Percentiles rank a stretch among this genome's conserved stretches.
Conservation (phyloP, 192 early-diverging fungal species). For the Chytriomyces confervae region DNA sequence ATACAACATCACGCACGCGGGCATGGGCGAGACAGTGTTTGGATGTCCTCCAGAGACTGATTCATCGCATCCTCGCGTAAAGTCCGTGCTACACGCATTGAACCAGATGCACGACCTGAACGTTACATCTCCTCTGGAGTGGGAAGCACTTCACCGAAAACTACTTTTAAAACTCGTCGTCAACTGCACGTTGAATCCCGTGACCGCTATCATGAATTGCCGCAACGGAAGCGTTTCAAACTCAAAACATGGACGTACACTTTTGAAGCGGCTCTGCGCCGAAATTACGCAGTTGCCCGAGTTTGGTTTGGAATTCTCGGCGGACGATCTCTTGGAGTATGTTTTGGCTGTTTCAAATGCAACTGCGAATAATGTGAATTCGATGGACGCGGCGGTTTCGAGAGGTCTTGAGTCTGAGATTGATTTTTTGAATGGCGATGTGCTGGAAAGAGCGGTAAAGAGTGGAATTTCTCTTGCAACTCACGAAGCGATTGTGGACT, state of each 20-base stretch:
- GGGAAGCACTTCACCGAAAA: background rate
- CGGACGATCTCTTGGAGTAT: background rate
- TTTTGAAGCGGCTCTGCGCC: background rate
- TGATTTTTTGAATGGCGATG: constrained; percentile 30
- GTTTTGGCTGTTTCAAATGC: constrained; percentile 23
- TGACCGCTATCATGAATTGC: constrained; percentile 22
- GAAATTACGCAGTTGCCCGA: constrained; percentile 17
- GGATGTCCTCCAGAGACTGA: background rate
- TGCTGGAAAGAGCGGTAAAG: constrained; percentile 23
- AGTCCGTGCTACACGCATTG: background rate
- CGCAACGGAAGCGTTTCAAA: constrained; percentile 18
- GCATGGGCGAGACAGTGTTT: constrained; percentile 29
- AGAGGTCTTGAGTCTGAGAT: constrained; percentile 32
- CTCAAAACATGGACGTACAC: background rate
- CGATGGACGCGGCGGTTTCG: constrained; percentile 35
- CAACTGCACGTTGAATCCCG: constrained; percentile 33
- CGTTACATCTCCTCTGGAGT: background rate
- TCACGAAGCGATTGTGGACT: constrained; percentile 10
- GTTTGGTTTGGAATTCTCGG: background rate
- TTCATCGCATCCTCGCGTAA: background rate
- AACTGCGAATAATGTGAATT: constrained; percentile 34
- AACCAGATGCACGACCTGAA: background rate
- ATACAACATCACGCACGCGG: constrained; percentile 22
- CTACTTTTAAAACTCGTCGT: constrained; percentile 34
- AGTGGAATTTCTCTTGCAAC: constrained; percentile 9